Evolutionary conservation across 139 green algal species (phyloP), one percentile per base, ranked within the genome.

Genomic region (Coccomyxa sp.): DNA sequence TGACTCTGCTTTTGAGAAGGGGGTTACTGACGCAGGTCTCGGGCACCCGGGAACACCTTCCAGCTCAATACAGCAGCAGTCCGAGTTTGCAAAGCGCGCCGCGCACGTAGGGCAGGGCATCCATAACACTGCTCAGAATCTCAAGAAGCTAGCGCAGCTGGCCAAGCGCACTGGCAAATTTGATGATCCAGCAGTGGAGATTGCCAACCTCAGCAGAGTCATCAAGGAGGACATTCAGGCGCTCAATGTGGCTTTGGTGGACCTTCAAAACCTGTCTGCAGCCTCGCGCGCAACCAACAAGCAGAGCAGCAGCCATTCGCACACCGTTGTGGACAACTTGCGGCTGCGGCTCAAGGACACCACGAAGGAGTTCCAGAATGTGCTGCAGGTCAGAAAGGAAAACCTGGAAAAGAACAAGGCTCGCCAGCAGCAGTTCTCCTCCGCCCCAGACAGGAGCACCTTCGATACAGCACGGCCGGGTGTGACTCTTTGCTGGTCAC

Each of bases 141-240:
- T 99, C n/a, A 89, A 94, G 67, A 94, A 95, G 85, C 91, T 99
- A 23, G 90, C 95, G 4, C 93, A 97, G 90, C 91, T 99, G 17
- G 97, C 97, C 3, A 98, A 98, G 89, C 93, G 95, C 32, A 99
- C 95, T 14, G 96, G 92, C 28, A 98, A 97, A 90, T 99, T 99
- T 87, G 96, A 99, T 84, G 97, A 99, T 85, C 95, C 95, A 0
- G 91, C 95, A 27, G 79, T 87, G 58, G 95, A 99, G 85, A 98
- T 99, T 77, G 92, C 96, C 79, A 95, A 98, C 80, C 88, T 99
- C 28, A 97, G 92, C 13, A 88, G 85, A 25, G 86, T 98, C 77
- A 94, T 99, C 79, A 99, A 99, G 88, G 87, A 93, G 83, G 94
- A 98, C 87, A 97, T 98, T 60, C 91, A 95, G 83, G 89, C 84